phyloP scores from a whole-genome alignment of 2,329 filamentous ascomycete genomes.

The Cladosporium sp. region DNA sequence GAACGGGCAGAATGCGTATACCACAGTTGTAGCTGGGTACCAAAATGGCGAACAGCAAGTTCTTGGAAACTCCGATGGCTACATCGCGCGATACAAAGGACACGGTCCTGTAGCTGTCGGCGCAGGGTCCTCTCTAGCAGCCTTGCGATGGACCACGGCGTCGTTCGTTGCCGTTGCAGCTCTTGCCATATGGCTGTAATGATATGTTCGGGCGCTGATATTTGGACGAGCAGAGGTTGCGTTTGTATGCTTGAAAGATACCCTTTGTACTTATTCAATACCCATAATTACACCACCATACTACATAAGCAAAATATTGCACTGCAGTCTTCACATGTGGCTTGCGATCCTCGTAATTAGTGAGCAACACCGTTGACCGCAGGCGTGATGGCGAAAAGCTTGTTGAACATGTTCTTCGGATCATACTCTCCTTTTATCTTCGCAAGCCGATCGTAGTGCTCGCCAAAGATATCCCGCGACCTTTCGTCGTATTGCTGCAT shows the following conservation, averaged over 20 bases:
- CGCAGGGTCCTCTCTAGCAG: background rate
- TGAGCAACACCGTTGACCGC: background rate
- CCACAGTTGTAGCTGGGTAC: background rate
- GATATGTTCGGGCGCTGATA: no score
- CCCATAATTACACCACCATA: no score
- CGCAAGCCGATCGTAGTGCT: slow-evolving; percentile 39
- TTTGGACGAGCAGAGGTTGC: no score
- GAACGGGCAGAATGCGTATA: background rate
- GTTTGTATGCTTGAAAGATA: no score
- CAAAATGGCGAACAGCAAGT: background rate
- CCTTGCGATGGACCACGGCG: background rate
- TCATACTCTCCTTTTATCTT: slow-evolving; percentile 45
- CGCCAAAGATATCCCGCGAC: slow-evolving; percentile 41
- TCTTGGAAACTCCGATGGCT: slow-evolving; percentile 3
- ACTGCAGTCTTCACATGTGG: no score
- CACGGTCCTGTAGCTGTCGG: background rate
- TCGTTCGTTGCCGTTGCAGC: background rate
- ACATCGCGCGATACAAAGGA: background rate
- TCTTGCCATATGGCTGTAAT: background rate
- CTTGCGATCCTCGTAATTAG: no score
- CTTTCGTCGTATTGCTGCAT: slow-evolving; percentile 27
- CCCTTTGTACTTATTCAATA: no score
- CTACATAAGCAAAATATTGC: no score
- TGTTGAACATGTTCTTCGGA: slow-evolving; percentile 45
- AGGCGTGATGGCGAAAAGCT: slow-evolving; percentile 28